Conservation (phyloP, 441 rosid species). For the Viola pubescens region DNA sequence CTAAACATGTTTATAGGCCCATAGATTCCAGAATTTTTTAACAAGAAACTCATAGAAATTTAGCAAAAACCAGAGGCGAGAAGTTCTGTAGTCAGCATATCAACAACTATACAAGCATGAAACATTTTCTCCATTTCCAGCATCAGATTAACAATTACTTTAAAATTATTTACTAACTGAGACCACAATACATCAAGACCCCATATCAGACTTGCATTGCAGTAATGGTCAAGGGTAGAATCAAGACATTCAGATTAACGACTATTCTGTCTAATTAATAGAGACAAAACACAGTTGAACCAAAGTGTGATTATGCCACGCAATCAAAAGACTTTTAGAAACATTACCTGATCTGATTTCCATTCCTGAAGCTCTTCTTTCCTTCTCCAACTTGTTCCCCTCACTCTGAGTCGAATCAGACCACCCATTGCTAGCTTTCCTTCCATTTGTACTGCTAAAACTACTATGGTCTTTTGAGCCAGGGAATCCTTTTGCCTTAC, state of each 20-base stretch:
- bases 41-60: not conserved
- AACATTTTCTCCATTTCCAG: too few relatives aligned
- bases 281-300: not conserved
- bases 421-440: conserved; percentile 8
- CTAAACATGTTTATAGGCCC: conserved; percentile 29
- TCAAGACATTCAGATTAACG: not conserved
- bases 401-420: conserved; percentile 16
- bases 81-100: not conserved
- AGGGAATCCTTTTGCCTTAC: conserved; percentile 47
- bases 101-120: not conserved
- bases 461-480: conserved; percentile 20
- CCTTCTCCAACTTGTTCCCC: conserved; percentile 22
- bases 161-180: too few relatives aligned
- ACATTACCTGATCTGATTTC: conserved; percentile 38
- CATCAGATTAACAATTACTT: too few relatives aligned
- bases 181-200: not conserved
- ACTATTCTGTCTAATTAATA: not conserved
- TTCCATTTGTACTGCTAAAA: conserved; percentile 14
- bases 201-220: too few relatives aligned
- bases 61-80: not conserved
- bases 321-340: conserved; percentile 7
- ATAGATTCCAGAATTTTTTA: conserved; percentile 4
- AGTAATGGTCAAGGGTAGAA: not conserved
- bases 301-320: conserved; percentile 2
- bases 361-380: conserved; percentile 3